A percentile compares a stretch with the other conserved stretches of the same genome.
Conservation (phyloP, 1,139 yeast species). For the Pichia sp. region DNA sequence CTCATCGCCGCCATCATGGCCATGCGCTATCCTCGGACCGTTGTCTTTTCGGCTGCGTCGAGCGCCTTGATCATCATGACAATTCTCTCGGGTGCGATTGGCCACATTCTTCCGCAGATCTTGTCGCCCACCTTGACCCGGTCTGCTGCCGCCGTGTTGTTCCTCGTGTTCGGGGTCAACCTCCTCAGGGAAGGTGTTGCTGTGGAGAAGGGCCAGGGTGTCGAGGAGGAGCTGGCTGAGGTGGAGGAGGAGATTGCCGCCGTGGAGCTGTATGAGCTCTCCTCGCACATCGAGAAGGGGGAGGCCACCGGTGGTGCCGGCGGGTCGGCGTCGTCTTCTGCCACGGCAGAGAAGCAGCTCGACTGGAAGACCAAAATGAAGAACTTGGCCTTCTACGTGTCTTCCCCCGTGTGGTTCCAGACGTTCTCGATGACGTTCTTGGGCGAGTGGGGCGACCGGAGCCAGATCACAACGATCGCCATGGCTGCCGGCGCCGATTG, state of each 20-base stretch:
- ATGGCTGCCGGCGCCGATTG: constrained; percentile 97
- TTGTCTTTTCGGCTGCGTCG: constrained; percentile 86
- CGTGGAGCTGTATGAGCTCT: constrained; percentile 48
- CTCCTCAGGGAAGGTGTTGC: constrained; percentile 74
- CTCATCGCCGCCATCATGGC: constrained; percentile 97
- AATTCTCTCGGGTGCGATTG: constrained; percentile 80
- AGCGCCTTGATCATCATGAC: constrained; percentile 90
- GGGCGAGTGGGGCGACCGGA: constrained; percentile 99
- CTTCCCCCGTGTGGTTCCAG: constrained; percentile 92
- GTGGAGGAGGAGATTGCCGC: constrained; percentile 90
- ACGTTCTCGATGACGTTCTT: constrained; percentile 93
- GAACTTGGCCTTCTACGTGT: constrained; percentile 39
- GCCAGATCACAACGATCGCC: constrained; percentile 96
- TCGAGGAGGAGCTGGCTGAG: constrained; percentile 92
- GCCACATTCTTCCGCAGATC: constrained; percentile 84
- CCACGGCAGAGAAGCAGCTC: neutral
- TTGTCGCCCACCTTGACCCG: constrained; percentile 79
- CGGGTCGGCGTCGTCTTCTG: constrained; percentile 5
- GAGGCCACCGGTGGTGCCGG: constrained; percentile 13
- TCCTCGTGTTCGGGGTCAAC: constrained; percentile 77
- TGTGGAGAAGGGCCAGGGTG: constrained; percentile 80
- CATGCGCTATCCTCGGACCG: constrained; percentile 79
- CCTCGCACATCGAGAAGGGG: constrained; percentile 60
- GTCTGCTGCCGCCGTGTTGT: constrained; percentile 73
- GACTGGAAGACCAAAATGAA: constrained; percentile 15